Evolutionary conservation across 805 yeast species (phyloP), one percentile per base, ranked within the genome.

Genomic region (Candida sanyiensis): DNA sequence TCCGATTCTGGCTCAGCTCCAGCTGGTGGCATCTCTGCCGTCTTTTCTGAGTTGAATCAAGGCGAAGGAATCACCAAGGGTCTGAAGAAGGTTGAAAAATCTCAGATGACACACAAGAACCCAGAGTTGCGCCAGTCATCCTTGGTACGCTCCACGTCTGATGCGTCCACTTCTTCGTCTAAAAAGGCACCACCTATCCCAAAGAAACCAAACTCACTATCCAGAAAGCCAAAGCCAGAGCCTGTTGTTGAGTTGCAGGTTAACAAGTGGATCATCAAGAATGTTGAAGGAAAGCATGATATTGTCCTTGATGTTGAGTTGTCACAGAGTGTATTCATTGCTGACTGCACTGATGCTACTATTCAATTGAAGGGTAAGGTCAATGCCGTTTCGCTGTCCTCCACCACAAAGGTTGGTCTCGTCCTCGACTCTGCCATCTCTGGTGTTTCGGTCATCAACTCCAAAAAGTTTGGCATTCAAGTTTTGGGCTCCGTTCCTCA

Each of bases 81-180:
- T 11, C 75, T 93, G 49, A 87, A 83, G 59, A 90, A 90, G 59
- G 97, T 90, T 28, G 97, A 89, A 50, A 86, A 79, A 66, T 81
- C 94, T 7, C 85, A 88, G 63, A 86, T 85, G 88, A 87, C 96
- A 17, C 96, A 87, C 63, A 88, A 87, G 64, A 86, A 88, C 61
- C 95, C 96, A 2, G 79, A 69, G 33, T 68, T 89, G 51, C 82
- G 96, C 53, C 61, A 75, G 5, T 70, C 78, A 3, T 61, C 72
- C 3, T 71, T 74, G 17, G 70, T 74, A 3, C 38, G 46, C 35
- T 30, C 45, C 22, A 31, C 25, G 7, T 38, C 42, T 4, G 23
- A 18, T 11, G 37, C 33, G 12, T 37, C 39, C n/a, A 37, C 42
- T 13, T 41, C 60, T 1, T 53, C 45, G 27, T 52, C 65, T 15